Evolutionary conservation across 805 yeast genomes (phyloP).

Genomic region (Sugiyamaella valdiviana): DNA sequence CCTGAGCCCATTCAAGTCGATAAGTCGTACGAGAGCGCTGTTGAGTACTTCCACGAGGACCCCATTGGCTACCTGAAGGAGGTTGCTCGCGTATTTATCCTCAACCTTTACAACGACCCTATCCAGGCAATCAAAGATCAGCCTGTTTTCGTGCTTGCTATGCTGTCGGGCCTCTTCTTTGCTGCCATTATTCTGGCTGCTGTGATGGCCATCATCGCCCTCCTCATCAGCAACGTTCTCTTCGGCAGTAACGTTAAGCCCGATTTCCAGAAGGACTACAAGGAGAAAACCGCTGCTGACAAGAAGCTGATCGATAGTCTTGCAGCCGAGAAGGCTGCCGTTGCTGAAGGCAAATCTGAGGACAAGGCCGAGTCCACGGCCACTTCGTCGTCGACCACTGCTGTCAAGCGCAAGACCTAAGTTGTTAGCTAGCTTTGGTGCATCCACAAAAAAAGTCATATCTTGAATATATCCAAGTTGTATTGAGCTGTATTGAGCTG

Average conservation of each 20-base stretch:
- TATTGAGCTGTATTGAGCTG: too few species aligned
- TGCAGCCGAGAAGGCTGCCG: slow-evolving; percentile 1
- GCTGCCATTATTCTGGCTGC: slow-evolving; percentile 21
- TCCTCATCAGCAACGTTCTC: slow-evolving; percentile 8
- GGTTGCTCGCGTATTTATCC: slow-evolving; percentile 27
- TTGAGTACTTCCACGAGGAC: slow-evolving; percentile 28
- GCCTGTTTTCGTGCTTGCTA: slow-evolving; percentile 33
- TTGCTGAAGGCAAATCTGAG: background rate
- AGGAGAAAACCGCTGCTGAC: slow-evolving; percentile 1
- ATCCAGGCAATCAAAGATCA: slow-evolving; percentile 29
- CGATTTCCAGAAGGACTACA: slow-evolving; percentile 6
- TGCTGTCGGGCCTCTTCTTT: slow-evolving; percentile 21
- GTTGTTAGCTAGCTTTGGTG: background rate
- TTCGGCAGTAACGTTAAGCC: background rate
- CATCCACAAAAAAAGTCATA: too few species aligned
- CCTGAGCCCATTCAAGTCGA: slow-evolving; percentile 21
- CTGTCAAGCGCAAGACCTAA: slow-evolving; percentile 20
- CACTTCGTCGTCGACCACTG: slow-evolving; percentile 12
- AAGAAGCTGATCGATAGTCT: background rate
- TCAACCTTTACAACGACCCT: slow-evolving; percentile 28
- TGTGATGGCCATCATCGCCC: slow-evolving; percentile 24
- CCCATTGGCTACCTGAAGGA: slow-evolving; percentile 31
- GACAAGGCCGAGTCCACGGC: slow-evolving; percentile 13
- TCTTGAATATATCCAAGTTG: too few species aligned
- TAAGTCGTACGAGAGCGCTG: slow-evolving; percentile 19